Evolutionary conservation across 2,329 filamentous ascomycete species (phyloP), one percentile per base, ranked within the genome.

Genomic region (Curvularia verruculosa): DNA sequence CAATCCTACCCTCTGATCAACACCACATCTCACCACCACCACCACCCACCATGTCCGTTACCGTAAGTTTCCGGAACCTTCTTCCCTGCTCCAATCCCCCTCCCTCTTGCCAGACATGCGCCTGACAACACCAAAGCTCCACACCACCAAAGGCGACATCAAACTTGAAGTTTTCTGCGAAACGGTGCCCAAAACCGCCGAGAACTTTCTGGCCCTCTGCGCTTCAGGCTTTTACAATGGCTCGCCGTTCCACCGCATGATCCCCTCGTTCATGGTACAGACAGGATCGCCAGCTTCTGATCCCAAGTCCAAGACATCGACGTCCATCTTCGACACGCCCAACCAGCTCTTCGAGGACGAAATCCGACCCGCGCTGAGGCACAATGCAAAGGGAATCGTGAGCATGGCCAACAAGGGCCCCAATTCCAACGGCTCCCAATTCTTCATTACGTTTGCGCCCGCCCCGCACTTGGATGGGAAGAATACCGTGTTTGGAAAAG

Each of bases 91-190:
- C n/a, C n/a, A n/a, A n/a, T 7, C 10, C 26, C 23, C 2, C 40
- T 52, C 12, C n/a, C n/a, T n/a, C n/a, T n/a, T n/a, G 10, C 10
- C 26, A n/a, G 12, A 39, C 10, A 10, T 5, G 21, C 10, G 26
- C 3, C 46, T 54, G 21, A 58, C 15, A 6, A 24, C 23, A 6
- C 31, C 45, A 40, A n/a, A 80, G 66, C 84, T 99, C 13, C 92
- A 97, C 78, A 99, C 95, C 48, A 91, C 88, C 49, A 84, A 89
- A 51, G 95, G 95, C 74, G 89, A 95, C 78, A 84, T 99, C 75
- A 99, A 98, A 80, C 86, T 98, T 69, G 95, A 98, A 78, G 83
- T 99, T 65, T 98, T 97, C 80, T 98, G 94, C 81, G 92, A 97
- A 76, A 89, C 90, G 67, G 92, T 96, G 29, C 95, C 95, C 61